These are phyloP conservation scores for Zopfochytrium polystomum DNA, from an alignment of 371 early-diverging fungal species.

Conservation along the genomic window DNA sequence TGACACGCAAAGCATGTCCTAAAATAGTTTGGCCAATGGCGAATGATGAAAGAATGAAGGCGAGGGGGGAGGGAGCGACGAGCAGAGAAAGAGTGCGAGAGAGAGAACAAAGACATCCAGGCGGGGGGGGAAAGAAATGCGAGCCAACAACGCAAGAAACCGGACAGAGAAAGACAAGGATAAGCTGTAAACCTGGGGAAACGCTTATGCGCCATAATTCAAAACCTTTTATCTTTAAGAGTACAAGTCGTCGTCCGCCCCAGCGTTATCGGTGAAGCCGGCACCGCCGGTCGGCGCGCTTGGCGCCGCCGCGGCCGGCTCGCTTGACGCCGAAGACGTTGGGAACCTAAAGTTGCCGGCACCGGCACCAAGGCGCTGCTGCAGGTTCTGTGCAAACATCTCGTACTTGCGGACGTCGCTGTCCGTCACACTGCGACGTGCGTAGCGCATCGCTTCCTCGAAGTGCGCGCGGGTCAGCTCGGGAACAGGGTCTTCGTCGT, in stretches of 20 bases:
- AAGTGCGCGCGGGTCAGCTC: conserved; percentile 94
- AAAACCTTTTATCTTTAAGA: too few relatives aligned
- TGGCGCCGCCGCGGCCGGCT: conserved; percentile 30
- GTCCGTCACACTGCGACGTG: conserved; percentile 95
- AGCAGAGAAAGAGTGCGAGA: too few relatives aligned
- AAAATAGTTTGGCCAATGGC: too few relatives aligned
- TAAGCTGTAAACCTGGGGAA: too few relatives aligned
- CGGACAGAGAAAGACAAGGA: too few relatives aligned
- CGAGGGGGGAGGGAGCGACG: too few relatives aligned
- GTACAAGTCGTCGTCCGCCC: conserved; percentile 66
- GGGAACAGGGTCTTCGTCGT: conserved; percentile 82
- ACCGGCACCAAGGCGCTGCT: conserved; percentile 83
- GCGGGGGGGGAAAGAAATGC: too few relatives aligned
- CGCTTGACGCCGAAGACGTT: conserved; percentile 50
- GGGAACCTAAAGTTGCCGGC: conserved; percentile 91
- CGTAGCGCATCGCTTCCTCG: conserved; percentile 97
- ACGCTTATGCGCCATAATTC: too few relatives aligned
- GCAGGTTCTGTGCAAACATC: conserved; percentile 97
- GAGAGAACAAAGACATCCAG: too few relatives aligned
- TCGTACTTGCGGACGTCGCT: conserved; percentile 98
- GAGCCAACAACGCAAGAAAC: too few relatives aligned
- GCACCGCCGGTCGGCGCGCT: conserved; percentile 11
- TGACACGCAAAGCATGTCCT: too few relatives aligned
- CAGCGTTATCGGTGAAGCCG: conserved; percentile 50
- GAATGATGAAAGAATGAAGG: too few relatives aligned